Base-by-base conservation (phyloP, 495 filamentous ascomycete species). In the Neurospora tetrasperma region DNA sequence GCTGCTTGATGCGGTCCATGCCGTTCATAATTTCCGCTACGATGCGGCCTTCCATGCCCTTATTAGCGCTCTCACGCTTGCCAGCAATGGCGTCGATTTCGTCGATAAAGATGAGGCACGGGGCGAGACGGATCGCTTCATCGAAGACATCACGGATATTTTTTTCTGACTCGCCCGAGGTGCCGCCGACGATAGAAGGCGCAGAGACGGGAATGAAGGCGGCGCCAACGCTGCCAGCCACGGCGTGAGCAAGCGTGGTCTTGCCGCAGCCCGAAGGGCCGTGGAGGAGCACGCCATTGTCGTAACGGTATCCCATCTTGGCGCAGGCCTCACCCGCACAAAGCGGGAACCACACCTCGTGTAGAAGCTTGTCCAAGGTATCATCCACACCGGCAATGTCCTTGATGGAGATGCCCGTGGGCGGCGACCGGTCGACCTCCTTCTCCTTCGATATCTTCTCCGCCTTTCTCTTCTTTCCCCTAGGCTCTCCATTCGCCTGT, bases 1-100 rank as follows among this genome's bases (percentile, higher is more conserved):
- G 91, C 70, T 94, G 84, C 42, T 92, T 91, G 71, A 97, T 86
- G 69, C 94, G 90, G 75, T 94, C 92, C 90, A 94, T 92, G 75
- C 93, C 96, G 12, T 93, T 95, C 73, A 97, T 84, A 75, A 98
- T 88, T 81, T 98, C 94, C 2, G 94, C 93, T 23, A 98, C 95
- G 78, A 98, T 98, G 68, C 95, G 84, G 81, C 94, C 94, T 82
- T 98, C 95, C 95, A 98, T 98, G 78, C 97, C 94, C 76, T 94
- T 89, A 78, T 97, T 94, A n/a, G 94, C 93, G 76, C 89, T 95
- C 78, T 98, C 96, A 62, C 95, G 86, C 82, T 97, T 98, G 5
- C 94, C 94, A 46, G 96, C 96, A 74, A 98, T 97, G 18, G 93
- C 92, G 80, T 99, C 96, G 74, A 98, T 97, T 80, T 99, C 96